phyloP scores from a whole-genome alignment of 1,139 yeast species.

The Pichia sp. region DNA sequence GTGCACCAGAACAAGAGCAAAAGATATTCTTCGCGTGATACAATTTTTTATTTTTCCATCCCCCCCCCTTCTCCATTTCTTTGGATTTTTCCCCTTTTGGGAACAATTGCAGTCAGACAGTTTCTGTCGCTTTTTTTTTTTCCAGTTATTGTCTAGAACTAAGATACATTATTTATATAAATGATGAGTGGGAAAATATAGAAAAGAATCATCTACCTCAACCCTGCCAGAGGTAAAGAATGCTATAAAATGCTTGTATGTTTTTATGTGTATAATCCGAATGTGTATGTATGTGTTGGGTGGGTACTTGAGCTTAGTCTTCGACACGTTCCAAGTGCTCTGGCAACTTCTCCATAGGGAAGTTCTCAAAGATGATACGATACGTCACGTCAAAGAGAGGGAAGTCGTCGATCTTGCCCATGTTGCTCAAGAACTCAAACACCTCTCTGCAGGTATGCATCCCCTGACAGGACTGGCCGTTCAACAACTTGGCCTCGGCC shows the following conservation, averaged over 20 bases:
- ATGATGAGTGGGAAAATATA: neutral
- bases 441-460: slow-evolving; percentile 85
- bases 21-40: no score
- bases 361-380: slow-evolving; percentile 70
- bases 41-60: no score
- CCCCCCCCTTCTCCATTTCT: no score
- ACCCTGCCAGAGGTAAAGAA: neutral
- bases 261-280: no score
- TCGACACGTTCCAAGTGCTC: slow-evolving; percentile 47
- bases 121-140: no score
- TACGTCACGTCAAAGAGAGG: slow-evolving; percentile 87
- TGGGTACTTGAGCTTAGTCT: slow-evolving; percentile 17
- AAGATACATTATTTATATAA: neutral
- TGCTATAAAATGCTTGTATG: slow-evolving; percentile 1
- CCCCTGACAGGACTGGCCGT: slow-evolving; percentile 96
- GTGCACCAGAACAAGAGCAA: no score
- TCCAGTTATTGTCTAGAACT: no score
- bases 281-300: neutral
- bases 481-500: slow-evolving; percentile 76
- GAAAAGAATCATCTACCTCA: slow-evolving; percentile 7
- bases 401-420: slow-evolving; percentile 63
- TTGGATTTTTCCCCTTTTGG: no score
- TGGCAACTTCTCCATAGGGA: slow-evolving; percentile 62
- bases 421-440: slow-evolving; percentile 68
- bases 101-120: no score